phyloP scores from a whole-genome alignment of 2,329 filamentous ascomycete species.

The Colletotrichum nymphaeae region DNA sequence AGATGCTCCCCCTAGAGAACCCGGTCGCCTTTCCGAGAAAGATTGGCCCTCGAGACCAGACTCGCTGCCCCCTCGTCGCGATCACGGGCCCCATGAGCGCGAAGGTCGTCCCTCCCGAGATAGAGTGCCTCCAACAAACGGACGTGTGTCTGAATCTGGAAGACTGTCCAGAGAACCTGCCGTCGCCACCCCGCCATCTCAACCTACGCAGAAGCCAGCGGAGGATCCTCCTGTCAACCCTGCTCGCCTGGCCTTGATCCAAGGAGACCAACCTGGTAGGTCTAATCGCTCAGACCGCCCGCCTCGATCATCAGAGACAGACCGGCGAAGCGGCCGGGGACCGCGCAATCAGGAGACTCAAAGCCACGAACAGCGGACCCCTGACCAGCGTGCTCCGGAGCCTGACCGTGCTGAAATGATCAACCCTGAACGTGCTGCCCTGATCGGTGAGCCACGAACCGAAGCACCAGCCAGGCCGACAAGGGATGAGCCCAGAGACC shows the following conservation, averaged over 20 bases:
- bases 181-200: constrained; percentile 37
- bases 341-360: constrained; percentile 38
- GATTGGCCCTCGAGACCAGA: constrained; percentile 48
- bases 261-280: constrained; percentile 44
- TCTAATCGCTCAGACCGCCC: constrained; percentile 26
- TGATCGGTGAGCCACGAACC: constrained; percentile 54
- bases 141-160: constrained; percentile 41
- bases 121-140: constrained; percentile 42
- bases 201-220: constrained; percentile 43
- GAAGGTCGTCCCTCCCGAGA: constrained; percentile 47
- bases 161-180: constrained; percentile 41
- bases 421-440: constrained; percentile 60
- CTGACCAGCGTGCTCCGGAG: constrained; percentile 40
- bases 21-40: constrained; percentile 50
- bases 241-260: constrained; percentile 63
- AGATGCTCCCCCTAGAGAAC: constrained; percentile 50
- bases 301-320: constrained; percentile 24
- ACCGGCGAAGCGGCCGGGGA: constrained; percentile 29
- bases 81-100: constrained; percentile 52
- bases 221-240: constrained; percentile 66
- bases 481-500: constrained; percentile 53
- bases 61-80: constrained; percentile 48
- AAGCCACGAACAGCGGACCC: constrained; percentile 38
- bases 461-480: constrained; percentile 48
- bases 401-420: constrained; percentile 50